Percentiles rank a stretch among this genome's conserved stretches.
These are phyloP conservation scores for Akanthomyces muscarius DNA, from an alignment of 2,329 filamentous ascomycete genomes.

Conservation along the genomic window DNA sequence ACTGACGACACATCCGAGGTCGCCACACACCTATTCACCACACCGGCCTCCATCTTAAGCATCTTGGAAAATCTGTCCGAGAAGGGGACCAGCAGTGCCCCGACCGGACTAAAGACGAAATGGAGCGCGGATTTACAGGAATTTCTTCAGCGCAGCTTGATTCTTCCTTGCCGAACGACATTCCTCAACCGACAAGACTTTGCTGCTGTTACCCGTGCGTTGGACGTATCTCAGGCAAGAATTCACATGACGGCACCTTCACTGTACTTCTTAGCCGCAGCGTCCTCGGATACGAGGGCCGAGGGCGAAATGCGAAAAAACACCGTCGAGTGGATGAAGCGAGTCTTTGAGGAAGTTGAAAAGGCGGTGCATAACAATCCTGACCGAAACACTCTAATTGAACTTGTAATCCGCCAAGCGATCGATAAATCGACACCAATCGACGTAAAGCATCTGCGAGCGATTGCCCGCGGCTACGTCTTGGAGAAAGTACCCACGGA, in stretches of 20 bases:
- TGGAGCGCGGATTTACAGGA: conserved; percentile 47
- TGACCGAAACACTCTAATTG: conserved; percentile 28
- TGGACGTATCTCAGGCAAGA: conserved; percentile 35
- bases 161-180: conserved; percentile 46
- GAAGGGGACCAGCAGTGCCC: conserved; percentile 26
- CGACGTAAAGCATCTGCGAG: conserved; percentile 38
- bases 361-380: conserved; percentile 23
- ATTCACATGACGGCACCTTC: conserved; percentile 38
- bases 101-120: conserved; percentile 22
- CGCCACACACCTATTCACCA: conserved; percentile 42
- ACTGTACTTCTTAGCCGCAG: conserved; percentile 42
- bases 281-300: conserved; percentile 23
- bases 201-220: conserved; percentile 38
- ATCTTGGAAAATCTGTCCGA: conserved; percentile 24
- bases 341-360: conserved; percentile 33
- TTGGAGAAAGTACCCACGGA: conserved; percentile 33
- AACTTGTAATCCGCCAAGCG: conserved; percentile 30
- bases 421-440: conserved; percentile 31
- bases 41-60: conserved; percentile 36
- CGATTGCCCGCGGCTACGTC: conserved; percentile 41
- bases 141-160: conserved; percentile 48
- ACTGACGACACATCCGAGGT: conserved; percentile 46
- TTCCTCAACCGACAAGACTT: conserved; percentile 43
- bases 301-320: conserved; percentile 31
- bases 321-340: conserved; percentile 37